phyloP scores from a whole-genome alignment of 306 rosid genomes.

The Trifolium repens region DNA sequence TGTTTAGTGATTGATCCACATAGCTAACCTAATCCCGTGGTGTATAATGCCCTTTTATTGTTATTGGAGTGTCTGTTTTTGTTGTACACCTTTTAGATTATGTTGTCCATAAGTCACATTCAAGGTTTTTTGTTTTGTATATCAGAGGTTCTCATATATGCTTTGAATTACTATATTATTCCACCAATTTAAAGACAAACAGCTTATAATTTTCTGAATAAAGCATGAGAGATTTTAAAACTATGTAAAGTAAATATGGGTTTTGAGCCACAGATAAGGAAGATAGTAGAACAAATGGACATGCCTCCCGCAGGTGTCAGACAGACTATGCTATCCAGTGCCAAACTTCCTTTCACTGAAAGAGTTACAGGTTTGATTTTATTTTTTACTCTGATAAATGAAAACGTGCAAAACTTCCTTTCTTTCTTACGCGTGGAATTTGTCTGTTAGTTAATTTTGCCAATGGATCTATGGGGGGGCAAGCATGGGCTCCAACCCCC shows the following conservation, averaged over 20 bases:
- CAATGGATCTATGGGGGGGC: background rate
- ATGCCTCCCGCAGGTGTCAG: slow-evolving; percentile 84
- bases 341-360: no score
- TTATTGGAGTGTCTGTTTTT: background rate
- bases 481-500: no score
- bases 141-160: background rate
- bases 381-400: background rate
- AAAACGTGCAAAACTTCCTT: background rate
- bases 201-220: background rate
- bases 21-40: background rate
- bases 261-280: slow-evolving; percentile 54
- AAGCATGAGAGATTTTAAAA: background rate
- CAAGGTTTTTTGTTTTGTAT: background rate
- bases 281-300: slow-evolving; percentile 70
- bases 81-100: background rate
- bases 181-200: background rate
- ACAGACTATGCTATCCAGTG: slow-evolving; percentile 89
- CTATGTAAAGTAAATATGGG: slow-evolving; percentile 40
- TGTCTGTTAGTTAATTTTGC: background rate
- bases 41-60: background rate
- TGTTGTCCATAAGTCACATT: background rate
- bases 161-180: background rate
- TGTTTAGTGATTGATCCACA: background rate
- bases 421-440: background rate
- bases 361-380: slow-evolving; percentile 67